Base-by-base conservation (phyloP, 2,329 filamentous ascomycete genomes). In the Anisogramma anomala region DNA sequence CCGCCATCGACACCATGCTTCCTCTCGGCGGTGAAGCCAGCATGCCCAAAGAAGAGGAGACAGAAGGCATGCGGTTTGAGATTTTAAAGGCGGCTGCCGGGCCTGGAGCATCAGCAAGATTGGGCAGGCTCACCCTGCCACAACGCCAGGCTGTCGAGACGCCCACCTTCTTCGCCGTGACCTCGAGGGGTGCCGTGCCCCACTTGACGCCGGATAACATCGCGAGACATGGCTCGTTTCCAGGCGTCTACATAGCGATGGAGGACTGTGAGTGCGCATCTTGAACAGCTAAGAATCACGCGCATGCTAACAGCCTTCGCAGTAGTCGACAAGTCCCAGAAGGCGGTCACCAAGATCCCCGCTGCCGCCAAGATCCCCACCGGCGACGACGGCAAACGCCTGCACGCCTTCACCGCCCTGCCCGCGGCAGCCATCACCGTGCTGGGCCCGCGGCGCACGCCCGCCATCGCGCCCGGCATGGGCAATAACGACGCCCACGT, bases 211-310 rank as follows among this genome's bases (percentile, higher is more conserved):
- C 87, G 28, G 91, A 98, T 65, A 82, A 82, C 47, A 68, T 91
- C 49, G 59, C 63, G 30, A 79, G 76, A 41, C 68, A 82, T 53
- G 78, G 79, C 1, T 58, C 71, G 4, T 68, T 93, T 45, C 66
- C 67, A 20, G 83, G 82, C 19, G 69, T 84, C 3, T 94, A 94
- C 57, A 67, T 91, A 54, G 84, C 82, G 1, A 65, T 96, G 20
- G 91, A 98, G 68, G 91, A 98, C 61, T 96, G 91, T 95, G 70
- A 62, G 83, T 62, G n/a, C n/a, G n/a, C n/a, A n/a, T n/a, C n/a
- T n/a, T n/a, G n/a, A n/a, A n/a, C n/a, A n/a, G n/a, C n/a, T n/a
- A n/a, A n/a, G n/a, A n/a, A n/a, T n/a, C n/a, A n/a, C n/a, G n/a
- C n/a, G n/a, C n/a, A n/a, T n/a, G 31, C 20, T 27, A n/a, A 43